Conservation (phyloP, 306 rosid genomes). For the Ormosia emarginata region DNA sequence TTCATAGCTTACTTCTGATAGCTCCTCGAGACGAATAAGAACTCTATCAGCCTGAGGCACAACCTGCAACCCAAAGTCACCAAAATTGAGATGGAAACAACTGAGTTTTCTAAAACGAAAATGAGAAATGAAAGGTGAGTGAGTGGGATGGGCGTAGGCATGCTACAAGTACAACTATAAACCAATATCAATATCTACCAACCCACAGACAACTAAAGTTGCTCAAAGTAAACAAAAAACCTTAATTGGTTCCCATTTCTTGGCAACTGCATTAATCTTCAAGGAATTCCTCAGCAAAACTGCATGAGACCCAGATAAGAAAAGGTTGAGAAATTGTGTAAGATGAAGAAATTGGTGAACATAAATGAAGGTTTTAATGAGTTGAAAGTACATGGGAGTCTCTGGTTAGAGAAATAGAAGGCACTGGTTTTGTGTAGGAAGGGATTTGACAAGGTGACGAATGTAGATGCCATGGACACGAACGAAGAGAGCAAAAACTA, state of each 20-base stretch:
- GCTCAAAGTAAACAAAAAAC: neutral
- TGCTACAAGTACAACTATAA: neutral
- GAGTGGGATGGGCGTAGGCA: neutral
- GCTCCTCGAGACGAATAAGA: constrained; percentile 77
- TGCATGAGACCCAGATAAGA: constrained; percentile 27
- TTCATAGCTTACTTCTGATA: constrained; percentile 45
- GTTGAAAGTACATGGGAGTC: constrained; percentile 37
- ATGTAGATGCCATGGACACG: constrained; percentile 74
- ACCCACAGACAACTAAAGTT: neutral
- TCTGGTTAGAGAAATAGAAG: constrained; percentile 39
- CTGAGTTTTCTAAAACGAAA: neutral
- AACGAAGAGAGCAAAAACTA: neutral
- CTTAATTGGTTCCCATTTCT: constrained; percentile 68
- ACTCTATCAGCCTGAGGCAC: constrained; percentile 95
- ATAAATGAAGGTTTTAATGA: neutral
- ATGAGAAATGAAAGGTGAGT: neutral
- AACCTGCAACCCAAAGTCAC: constrained; percentile 51
- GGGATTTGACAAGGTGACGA: constrained; percentile 55
- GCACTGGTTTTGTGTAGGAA: constrained; percentile 38
- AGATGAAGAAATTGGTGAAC: neutral
- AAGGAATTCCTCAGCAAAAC: constrained; percentile 54
- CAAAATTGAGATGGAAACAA: neutral
- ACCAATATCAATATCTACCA: neutral
- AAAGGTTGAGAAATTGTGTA: neutral
- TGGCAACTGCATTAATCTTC: constrained; percentile 53